Evolutionary conservation across 768 basidiomycete species (phyloP).

Genomic region (Auriculariales sp.): DNA sequence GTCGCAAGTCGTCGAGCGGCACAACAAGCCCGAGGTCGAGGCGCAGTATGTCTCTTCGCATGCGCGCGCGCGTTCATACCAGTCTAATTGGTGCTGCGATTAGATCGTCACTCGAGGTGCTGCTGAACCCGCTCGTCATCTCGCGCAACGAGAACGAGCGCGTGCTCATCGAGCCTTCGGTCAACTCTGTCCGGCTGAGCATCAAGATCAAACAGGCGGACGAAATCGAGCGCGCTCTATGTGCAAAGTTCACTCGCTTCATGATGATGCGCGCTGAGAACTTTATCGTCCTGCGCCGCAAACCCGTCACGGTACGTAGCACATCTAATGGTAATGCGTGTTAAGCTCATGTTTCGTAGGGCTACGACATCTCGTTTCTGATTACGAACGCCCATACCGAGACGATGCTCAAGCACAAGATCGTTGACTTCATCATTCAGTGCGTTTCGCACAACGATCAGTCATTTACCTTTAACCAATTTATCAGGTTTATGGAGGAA

Average conservation of each 20-base stretch:
- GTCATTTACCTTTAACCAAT: neutral
- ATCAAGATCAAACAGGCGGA: slow-evolving; percentile 99
- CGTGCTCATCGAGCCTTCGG: slow-evolving; percentile 90
- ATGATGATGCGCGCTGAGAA: slow-evolving; percentile 98
- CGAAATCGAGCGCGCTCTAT: slow-evolving; percentile 93
- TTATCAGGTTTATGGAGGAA: slow-evolving; percentile 89
- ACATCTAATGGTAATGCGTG: neutral
- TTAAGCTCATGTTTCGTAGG: slow-evolving; percentile 35
- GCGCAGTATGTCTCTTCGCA: slow-evolving; percentile 39
- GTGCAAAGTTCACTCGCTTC: slow-evolving; percentile 96
- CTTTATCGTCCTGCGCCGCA: slow-evolving; percentile 90
- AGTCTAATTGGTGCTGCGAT: no score
- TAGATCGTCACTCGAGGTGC: slow-evolving; percentile 85
- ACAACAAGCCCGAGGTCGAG: slow-evolving; percentile 96
- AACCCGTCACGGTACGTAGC: slow-evolving; percentile 65
- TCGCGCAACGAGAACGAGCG: slow-evolving; percentile 96
- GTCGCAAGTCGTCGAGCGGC: slow-evolving; percentile 94
- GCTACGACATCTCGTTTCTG: slow-evolving; percentile 96
- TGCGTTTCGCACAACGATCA: slow-evolving; percentile 23
- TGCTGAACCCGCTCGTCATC: slow-evolving; percentile 86
- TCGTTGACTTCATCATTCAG: slow-evolving; percentile 99
- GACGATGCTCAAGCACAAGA: slow-evolving; percentile 98
- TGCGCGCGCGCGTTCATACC: no score
- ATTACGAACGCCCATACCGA: slow-evolving; percentile 95
- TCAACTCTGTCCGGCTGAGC: slow-evolving; percentile 92